Percentiles rank a stretch among this genome's conserved stretches.
These are phyloP conservation scores for Hypomyces rosellus DNA, from an alignment of 2,329 filamentous ascomycete species.

Conservation along the genomic window DNA sequence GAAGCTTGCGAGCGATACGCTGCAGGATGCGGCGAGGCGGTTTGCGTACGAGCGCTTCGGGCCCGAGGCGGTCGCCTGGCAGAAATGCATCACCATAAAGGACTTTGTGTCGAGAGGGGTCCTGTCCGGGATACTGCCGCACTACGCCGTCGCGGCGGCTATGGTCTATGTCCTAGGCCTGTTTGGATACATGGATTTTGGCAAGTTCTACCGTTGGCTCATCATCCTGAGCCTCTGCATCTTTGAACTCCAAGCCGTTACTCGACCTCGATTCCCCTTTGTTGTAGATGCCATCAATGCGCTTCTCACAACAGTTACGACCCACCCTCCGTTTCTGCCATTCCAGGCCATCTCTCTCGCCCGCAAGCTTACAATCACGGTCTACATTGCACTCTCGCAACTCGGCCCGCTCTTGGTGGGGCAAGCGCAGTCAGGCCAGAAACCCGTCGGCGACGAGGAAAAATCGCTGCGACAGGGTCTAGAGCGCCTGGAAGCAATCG, in stretches of 20 bases:
- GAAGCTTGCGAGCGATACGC: slow-evolving; percentile 75
- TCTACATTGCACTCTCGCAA: slow-evolving; percentile 79
- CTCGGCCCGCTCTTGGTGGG: slow-evolving; percentile 60
- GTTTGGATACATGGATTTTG: slow-evolving; percentile 62
- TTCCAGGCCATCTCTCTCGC: slow-evolving; percentile 77
- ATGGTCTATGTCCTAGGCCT: slow-evolving; percentile 56
- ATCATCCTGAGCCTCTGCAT: slow-evolving; percentile 46
- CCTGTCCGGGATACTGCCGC: slow-evolving; percentile 50
- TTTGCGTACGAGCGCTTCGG: slow-evolving; percentile 92
- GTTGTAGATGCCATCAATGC: slow-evolving; percentile 43
- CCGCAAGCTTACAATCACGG: slow-evolving; percentile 68
- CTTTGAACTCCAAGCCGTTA: slow-evolving; percentile 52
- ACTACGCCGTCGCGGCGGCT: slow-evolving; percentile 53
- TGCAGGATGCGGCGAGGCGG: slow-evolving; percentile 67
- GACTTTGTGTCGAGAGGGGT: slow-evolving; percentile 67
- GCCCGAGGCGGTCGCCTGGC: slow-evolving; percentile 61
- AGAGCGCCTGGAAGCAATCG: slow-evolving; percentile 56
- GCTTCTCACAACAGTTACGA: slow-evolving; percentile 30
- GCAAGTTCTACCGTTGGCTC: slow-evolving; percentile 60
- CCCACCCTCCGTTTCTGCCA: slow-evolving; percentile 63
- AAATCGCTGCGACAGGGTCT: slow-evolving; percentile 55
- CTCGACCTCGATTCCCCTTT: slow-evolving; percentile 45
- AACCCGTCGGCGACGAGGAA: slow-evolving; percentile 35
- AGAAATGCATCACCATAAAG: slow-evolving; percentile 57
- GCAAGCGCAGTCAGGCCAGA: slow-evolving; percentile 26